Evolutionary conservation across 73 alveolate species (phyloP).

Genomic region (Paramecium biaurelia): DNA sequence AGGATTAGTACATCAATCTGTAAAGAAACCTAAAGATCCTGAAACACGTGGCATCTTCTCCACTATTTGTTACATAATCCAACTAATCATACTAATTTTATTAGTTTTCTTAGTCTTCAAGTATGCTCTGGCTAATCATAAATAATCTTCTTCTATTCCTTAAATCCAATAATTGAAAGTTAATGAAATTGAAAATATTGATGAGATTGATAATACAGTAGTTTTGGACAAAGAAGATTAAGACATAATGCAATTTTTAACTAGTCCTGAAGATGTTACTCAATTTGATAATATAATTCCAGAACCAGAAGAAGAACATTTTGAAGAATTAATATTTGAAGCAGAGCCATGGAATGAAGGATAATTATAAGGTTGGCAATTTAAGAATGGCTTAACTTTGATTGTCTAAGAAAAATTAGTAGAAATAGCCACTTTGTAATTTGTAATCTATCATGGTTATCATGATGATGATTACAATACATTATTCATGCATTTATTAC

Average conservation of each 20-base stretch:
- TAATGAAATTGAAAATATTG: neutral
- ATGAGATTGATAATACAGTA: neutral
- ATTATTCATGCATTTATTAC: neutral
- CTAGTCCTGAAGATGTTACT: slow-evolving; percentile 25
- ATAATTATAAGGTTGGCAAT: slow-evolving; percentile 2
- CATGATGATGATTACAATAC: slow-evolving; percentile 34
- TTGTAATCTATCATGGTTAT: slow-evolving; percentile 13
- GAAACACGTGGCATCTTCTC: neutral
- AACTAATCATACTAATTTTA: neutral
- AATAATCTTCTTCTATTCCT: neutral
- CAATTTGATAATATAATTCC: neutral
- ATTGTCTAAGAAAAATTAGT: neutral
- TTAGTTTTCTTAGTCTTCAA: neutral
- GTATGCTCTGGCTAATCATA: neutral
- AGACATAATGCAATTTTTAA: neutral
- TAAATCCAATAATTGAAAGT: neutral
- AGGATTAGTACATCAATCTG: neutral
- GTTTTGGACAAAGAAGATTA: neutral
- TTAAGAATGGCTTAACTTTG: neutral
- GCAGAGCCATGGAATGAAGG: slow-evolving; percentile 48
- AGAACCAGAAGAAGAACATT: slow-evolving; percentile 8
- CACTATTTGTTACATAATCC: neutral
- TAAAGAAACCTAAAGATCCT: neutral
- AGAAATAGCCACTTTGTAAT: neutral
- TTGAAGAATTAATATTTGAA: slow-evolving; percentile 25